Conservation (phyloP, 2,329 filamentous ascomycete genomes). For the Lecanosticta acicola region DNA sequence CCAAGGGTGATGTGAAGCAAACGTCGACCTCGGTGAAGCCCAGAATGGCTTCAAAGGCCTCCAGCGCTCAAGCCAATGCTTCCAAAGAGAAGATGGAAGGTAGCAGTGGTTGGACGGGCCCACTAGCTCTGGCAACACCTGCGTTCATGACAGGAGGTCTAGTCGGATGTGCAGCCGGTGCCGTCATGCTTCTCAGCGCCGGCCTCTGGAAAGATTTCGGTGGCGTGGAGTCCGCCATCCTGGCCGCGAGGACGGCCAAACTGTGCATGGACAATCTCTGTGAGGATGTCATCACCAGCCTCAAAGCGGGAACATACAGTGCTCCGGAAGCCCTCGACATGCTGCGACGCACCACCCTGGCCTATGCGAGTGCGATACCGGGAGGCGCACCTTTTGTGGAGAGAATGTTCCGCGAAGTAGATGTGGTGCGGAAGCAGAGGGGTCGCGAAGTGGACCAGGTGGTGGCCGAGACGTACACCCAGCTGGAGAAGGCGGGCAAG, state of each 20-base stretch:
- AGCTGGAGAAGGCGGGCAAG: slow-evolving; percentile 20
- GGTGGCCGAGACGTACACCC: slow-evolving; percentile 18
- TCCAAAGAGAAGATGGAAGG: not conserved
- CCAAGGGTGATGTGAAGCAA: not conserved
- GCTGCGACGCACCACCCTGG: slow-evolving; percentile 26
- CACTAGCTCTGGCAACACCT: slow-evolving; percentile 18
- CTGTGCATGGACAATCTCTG: slow-evolving; percentile 26
- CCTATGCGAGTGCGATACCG: slow-evolving; percentile 25
- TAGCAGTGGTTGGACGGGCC: not conserved
- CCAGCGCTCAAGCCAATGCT: not conserved
- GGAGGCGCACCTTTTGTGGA: slow-evolving; percentile 25
- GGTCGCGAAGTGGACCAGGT: slow-evolving; percentile 25
- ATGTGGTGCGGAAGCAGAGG: slow-evolving; percentile 22
- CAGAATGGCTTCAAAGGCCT: no score
- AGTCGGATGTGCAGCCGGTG: slow-evolving; percentile 26
- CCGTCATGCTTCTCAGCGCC: slow-evolving; percentile 23
- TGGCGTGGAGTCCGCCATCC: slow-evolving; percentile 23
- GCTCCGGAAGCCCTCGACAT: slow-evolving; percentile 28
- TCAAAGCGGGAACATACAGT: slow-evolving; percentile 28
- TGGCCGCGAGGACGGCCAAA: slow-evolving; percentile 23
- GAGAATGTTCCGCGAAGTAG: slow-evolving; percentile 24
- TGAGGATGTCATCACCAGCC: slow-evolving; percentile 25
- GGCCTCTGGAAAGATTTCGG: slow-evolving; percentile 25
- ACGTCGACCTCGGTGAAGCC: not conserved
- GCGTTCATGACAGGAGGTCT: slow-evolving; percentile 27